Evolutionary conservation across 306 rosid genomes (phyloP).

Genomic region (Hylodesmum podocarpum): DNA sequence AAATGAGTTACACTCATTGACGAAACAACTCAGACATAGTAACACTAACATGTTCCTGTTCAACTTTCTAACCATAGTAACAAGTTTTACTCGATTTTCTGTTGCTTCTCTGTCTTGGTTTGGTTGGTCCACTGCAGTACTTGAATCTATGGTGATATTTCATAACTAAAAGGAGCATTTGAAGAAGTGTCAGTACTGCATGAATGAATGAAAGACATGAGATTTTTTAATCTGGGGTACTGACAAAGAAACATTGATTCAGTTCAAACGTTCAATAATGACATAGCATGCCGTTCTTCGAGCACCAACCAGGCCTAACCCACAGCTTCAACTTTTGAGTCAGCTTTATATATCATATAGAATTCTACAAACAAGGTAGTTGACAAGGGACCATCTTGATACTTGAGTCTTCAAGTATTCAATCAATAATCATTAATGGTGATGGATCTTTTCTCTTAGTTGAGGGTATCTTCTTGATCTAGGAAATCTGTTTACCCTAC

Average conservation of each 20-base stretch:
- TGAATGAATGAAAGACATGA: constrained; percentile 7
- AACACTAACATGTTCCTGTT: not conserved
- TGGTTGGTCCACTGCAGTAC: constrained; percentile 5
- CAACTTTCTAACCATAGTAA: not conserved
- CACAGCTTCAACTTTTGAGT: constrained; percentile 39
- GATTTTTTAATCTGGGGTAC: not conserved
- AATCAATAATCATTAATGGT: constrained; percentile 31
- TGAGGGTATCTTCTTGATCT: not conserved
- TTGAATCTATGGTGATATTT: constrained; percentile 20
- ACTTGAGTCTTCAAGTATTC: constrained; percentile 28
- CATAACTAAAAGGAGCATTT: constrained; percentile 1
- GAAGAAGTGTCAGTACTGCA: constrained; percentile 1
- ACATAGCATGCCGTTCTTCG: not conserved
- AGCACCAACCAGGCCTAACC: constrained; percentile 16
- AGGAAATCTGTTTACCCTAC: not conserved
- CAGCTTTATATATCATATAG: constrained; percentile 27
- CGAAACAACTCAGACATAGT: not conserved
- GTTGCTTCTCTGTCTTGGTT: not conserved
- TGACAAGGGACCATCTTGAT: constrained; percentile 20
- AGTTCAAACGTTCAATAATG: constrained; percentile 20
- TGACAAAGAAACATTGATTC: constrained; percentile 14
- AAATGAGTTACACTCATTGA: too few relatives aligned
- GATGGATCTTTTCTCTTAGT: constrained; percentile 29
- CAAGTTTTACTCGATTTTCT: not conserved
- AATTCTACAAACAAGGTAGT: not conserved